Conservation (phyloP, 371 early-diverging fungal species). For the Mortierella sp. region DNA sequence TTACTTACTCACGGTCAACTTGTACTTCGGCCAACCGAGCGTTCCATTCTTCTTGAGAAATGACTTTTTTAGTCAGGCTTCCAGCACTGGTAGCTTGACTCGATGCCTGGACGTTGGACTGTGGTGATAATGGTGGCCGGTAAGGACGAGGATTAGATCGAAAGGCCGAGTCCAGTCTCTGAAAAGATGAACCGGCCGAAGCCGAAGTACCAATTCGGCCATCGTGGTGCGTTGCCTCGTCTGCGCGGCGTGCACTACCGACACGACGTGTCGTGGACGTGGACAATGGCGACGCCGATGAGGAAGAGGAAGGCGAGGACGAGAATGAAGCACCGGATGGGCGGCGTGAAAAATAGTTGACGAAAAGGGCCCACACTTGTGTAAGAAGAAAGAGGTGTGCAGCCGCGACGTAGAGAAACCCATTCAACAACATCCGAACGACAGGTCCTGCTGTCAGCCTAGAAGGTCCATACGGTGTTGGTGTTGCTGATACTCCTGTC, state of each 20-base stretch:
- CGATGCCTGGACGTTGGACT: slow-evolving; percentile 44
- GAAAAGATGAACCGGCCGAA: too few species aligned
- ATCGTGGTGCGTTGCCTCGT: too few species aligned
- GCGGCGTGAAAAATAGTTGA: slow-evolving; percentile 48
- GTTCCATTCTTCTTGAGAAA: slow-evolving; percentile 72
- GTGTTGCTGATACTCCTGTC: not conserved
- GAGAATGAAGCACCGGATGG: slow-evolving; percentile 16
- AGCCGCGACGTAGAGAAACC: slow-evolving; percentile 39
- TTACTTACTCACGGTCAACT: slow-evolving; percentile 75
- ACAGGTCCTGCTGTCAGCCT: slow-evolving; percentile 21
- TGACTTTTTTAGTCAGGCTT: slow-evolving; percentile 56
- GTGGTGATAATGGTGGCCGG: slow-evolving; percentile 7
- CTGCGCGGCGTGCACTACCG: slow-evolving; percentile 1
- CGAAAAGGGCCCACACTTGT: slow-evolving; percentile 33
- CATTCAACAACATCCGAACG: slow-evolving; percentile 32
- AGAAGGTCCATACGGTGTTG: slow-evolving; percentile 1
- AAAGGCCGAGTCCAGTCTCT: too few species aligned
- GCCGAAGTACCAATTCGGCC: too few species aligned
- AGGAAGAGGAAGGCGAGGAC: slow-evolving; percentile 9
- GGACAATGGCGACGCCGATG: slow-evolving; percentile 8
- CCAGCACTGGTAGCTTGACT: slow-evolving; percentile 27
- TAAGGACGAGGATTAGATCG: slow-evolving; percentile 16
- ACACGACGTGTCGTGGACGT: slow-evolving; percentile 15
- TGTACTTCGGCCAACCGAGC: slow-evolving; percentile 66
- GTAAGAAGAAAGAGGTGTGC: slow-evolving; percentile 38